Conservation (phyloP, 2,329 filamentous ascomycete species). For the Metarhizium brunneum region DNA sequence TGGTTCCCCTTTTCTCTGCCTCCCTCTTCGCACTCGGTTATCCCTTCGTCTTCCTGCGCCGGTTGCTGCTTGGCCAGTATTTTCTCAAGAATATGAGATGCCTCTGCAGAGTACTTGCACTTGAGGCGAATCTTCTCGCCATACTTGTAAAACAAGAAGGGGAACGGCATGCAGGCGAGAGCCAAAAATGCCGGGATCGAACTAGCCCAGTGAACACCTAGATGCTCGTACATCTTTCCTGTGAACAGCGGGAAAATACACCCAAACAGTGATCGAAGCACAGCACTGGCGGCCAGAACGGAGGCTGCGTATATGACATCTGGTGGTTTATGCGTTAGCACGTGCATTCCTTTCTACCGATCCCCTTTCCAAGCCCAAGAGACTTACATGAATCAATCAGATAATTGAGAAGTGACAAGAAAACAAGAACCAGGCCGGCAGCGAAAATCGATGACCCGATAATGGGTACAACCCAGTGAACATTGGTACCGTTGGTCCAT, state of each 20-base stretch:
- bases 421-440: conserved; percentile 51
- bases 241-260: conserved; percentile 68
- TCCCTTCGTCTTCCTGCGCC: conserved; percentile 19
- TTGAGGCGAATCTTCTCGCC: conserved; percentile 51
- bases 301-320: conserved; percentile 69
- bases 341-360: neutral
- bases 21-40: conserved; percentile 13
- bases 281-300: conserved; percentile 61
- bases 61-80: conserved; percentile 25
- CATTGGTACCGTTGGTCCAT: conserved; percentile 47
- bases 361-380: conserved; percentile 7
- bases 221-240: conserved; percentile 42
- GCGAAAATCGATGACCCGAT: conserved; percentile 40
- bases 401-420: conserved; percentile 57
- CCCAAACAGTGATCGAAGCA: conserved; percentile 64
- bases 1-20: conserved; percentile 14
- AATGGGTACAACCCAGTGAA: conserved; percentile 49
- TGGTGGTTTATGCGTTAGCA: conserved; percentile 4
- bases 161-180: conserved; percentile 62
- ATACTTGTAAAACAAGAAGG: conserved; percentile 69
- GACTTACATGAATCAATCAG: conserved; percentile 51
- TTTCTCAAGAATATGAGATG: conserved; percentile 47
- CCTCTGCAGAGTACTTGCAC: conserved; percentile 62
- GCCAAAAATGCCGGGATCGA: conserved; percentile 67
- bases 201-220: conserved; percentile 69